Evolutionary conservation across 176 grass and related monocot genomes (phyloP).

Genomic region (Aegilops sharonensis): DNA sequence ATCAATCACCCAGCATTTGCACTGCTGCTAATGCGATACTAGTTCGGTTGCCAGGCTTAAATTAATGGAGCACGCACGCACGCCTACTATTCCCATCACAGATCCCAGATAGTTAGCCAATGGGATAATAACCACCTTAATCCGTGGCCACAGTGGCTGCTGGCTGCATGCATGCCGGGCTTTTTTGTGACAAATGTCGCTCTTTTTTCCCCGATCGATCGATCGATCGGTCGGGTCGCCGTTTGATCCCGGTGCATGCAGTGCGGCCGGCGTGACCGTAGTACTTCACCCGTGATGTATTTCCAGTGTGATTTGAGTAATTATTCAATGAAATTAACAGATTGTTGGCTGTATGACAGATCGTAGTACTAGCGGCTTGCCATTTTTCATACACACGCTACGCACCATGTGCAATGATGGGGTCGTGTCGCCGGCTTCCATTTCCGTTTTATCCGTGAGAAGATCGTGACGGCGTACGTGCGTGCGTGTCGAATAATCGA

Average conservation of each 20-base stretch:
- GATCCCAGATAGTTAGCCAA: neutral
- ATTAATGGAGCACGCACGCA: constrained; percentile 23
- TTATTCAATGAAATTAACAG: constrained; percentile 41
- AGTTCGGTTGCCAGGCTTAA: constrained; percentile 26
- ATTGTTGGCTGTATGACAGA: constrained; percentile 7
- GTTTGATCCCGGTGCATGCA: constrained; percentile 36
- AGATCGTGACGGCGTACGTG: neutral
- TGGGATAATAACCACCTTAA: constrained; percentile 28
- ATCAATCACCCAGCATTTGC: neutral
- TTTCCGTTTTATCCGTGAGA: neutral
- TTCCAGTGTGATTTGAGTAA: constrained; percentile 44
- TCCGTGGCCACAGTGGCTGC: constrained; percentile 32
- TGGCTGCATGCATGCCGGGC: constrained; percentile 36
- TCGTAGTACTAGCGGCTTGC: neutral
- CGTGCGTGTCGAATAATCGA: constrained; percentile 1
- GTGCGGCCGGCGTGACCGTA: neutral
- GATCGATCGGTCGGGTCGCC: constrained; percentile 14
- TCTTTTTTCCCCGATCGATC: neutral
- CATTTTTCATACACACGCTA: constrained; percentile 16
- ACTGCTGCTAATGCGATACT: neutral
- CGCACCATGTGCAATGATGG: neutral
- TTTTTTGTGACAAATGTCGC: constrained; percentile 45
- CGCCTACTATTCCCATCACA: neutral
- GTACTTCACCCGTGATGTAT: constrained; percentile 28
- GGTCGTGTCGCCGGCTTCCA: neutral